These are phyloP conservation scores for Xerocomellus dryophilus DNA, from an alignment of 768 basidiomycete genomes.

Conservation along the genomic window DNA sequence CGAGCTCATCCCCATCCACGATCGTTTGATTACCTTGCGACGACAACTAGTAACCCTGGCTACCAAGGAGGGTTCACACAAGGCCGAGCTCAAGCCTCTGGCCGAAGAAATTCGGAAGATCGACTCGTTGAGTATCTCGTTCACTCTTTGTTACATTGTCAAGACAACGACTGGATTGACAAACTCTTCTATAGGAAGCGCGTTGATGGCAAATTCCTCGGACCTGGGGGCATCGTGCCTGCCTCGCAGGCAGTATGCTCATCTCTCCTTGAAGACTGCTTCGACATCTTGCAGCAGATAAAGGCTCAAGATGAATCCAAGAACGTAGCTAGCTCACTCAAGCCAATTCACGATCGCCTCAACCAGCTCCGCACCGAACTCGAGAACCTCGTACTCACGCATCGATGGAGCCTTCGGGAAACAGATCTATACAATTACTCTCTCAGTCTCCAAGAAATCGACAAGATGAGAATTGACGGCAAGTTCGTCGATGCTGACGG, in stretches of 20 bases:
- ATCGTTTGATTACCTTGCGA: constrained; percentile 81
- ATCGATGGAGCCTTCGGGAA: constrained; percentile 95
- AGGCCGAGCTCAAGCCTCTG: constrained; percentile 84
- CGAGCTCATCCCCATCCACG: constrained; percentile 89
- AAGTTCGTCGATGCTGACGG: constrained; percentile 96
- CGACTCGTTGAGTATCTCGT: constrained; percentile 79
- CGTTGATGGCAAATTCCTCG: constrained; percentile 94
- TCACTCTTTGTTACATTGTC: constrained; percentile 17
- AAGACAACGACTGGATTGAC: constrained; percentile 11
- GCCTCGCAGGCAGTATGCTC: constrained; percentile 88
- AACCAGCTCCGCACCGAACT: constrained; percentile 81
- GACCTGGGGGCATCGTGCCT: constrained; percentile 86
- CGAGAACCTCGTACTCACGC: constrained; percentile 89
- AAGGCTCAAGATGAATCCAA: constrained; percentile 88
- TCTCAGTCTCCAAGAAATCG: constrained; percentile 90
- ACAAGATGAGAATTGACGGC: constrained; percentile 95
- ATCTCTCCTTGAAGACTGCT: constrained; percentile 93
- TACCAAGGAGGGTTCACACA: constrained; percentile 81
- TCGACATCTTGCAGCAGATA: constrained; percentile 94
- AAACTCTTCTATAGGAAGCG: constrained; percentile 57
- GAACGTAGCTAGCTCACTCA: constrained; percentile 79
- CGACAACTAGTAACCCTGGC: constrained; percentile 86
- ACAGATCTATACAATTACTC: constrained; percentile 94
- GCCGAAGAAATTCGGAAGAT: constrained; percentile 93
- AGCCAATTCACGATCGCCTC: constrained; percentile 92